These are phyloP conservation scores for Epichloe sibirici DNA, from an alignment of 2,329 filamentous ascomycete species.

Conservation along the genomic window DNA sequence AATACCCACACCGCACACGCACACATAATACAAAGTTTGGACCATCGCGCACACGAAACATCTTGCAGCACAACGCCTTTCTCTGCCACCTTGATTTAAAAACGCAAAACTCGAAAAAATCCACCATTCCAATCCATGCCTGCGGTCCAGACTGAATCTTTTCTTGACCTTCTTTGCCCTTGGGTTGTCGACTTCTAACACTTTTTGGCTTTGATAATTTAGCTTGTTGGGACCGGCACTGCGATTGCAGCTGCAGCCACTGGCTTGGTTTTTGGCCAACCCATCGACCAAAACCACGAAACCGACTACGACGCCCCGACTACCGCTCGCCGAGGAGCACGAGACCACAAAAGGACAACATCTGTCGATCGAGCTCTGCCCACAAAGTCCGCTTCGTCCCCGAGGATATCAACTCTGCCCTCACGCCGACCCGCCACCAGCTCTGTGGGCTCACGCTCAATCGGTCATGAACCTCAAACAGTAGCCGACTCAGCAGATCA, in stretches of 20 bases:
- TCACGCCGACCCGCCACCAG: slow-evolving; percentile 7
- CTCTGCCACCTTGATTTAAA: slow-evolving; percentile 1
- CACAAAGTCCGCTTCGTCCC: not conserved
- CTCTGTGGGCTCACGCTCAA: not conserved
- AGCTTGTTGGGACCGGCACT: slow-evolving; percentile 51
- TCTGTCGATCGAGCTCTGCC: slow-evolving; percentile 23
- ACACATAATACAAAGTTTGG: not conserved
- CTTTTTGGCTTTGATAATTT: slow-evolving; percentile 12
- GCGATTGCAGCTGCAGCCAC: slow-evolving; percentile 47
- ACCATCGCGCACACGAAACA: not conserved
- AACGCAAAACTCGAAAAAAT: not conserved
- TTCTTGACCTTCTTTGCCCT: not conserved
- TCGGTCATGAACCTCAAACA: slow-evolving; percentile 8
- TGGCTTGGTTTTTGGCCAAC: slow-evolving; percentile 47
- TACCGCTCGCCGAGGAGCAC: slow-evolving; percentile 2
- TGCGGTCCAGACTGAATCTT: not conserved
- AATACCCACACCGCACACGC: not conserved
- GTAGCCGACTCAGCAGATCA: slow-evolving; percentile 18
- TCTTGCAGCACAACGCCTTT: slow-evolving; percentile 2
- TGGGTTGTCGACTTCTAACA: slow-evolving; percentile 8
- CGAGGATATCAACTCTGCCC: slow-evolving; percentile 1
- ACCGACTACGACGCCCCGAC: slow-evolving; percentile 12
- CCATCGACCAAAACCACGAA: slow-evolving; percentile 27
- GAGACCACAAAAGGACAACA: slow-evolving; percentile 18
- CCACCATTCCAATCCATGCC: not conserved